A percentile compares a stretch with the other conserved stretches of the same genome.
These are phyloP conservation scores for Monosporozyma siamensis DNA, from an alignment of 805 yeast species.

Conservation along the genomic window DNA sequence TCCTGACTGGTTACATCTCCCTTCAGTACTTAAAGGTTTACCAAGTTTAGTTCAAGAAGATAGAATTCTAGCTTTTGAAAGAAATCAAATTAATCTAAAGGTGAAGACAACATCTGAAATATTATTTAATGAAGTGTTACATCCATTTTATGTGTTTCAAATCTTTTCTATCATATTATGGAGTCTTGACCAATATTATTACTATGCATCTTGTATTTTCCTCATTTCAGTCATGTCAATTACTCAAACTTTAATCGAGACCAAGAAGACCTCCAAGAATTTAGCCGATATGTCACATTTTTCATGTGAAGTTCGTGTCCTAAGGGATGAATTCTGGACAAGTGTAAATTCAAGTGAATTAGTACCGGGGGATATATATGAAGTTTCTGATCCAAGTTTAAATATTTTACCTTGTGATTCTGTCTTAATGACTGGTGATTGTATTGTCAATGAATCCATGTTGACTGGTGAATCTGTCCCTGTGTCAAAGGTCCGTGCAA, in stretches of 20 bases:
- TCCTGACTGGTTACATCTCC: conserved; percentile 57
- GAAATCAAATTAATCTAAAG: conserved; percentile 62
- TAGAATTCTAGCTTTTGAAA: conserved; percentile 65
- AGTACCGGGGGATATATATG: conserved; percentile 95
- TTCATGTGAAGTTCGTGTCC: conserved; percentile 75
- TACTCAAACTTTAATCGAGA: conserved; percentile 74
- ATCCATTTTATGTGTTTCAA: conserved; percentile 94
- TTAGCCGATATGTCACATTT: conserved; percentile 65
- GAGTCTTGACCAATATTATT: conserved; percentile 86
- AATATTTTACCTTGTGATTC: conserved; percentile 80
- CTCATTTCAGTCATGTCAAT: conserved; percentile 77
- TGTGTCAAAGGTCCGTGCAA: conserved; percentile 69
- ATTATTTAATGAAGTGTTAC: conserved; percentile 77
- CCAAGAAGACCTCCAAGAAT: conserved; percentile 62
- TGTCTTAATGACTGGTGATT: conserved; percentile 77
- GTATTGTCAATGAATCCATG: conserved; percentile 96
- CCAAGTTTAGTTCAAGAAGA: conserved; percentile 60
- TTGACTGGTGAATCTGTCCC: conserved; percentile 98
- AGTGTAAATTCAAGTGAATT: conserved; percentile 65
- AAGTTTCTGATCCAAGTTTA: conserved; percentile 78
- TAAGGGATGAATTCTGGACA: conserved; percentile 91
- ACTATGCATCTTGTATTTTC: conserved; percentile 89
- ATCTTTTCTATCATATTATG: conserved; percentile 84
- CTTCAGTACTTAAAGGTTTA: conserved; percentile 52
- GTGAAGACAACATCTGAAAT: conserved; percentile 60